These are phyloP conservation scores for Aspergillus heteromorphus DNA, from an alignment of 495 filamentous ascomycete species.

Conservation along the genomic window DNA sequence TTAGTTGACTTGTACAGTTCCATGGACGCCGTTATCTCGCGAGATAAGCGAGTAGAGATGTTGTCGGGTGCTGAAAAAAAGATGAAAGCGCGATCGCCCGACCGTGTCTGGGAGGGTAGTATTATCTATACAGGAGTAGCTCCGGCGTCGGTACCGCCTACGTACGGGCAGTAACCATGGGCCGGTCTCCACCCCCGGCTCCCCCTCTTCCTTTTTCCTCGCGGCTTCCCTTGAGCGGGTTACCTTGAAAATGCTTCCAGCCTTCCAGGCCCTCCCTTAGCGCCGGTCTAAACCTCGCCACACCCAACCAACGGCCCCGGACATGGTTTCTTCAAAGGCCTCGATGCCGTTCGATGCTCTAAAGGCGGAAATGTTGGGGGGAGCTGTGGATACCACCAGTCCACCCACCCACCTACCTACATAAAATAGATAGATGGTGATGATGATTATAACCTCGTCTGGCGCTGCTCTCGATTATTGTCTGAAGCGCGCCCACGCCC, in stretches of 20 bases:
- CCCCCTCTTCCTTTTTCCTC: background rate
- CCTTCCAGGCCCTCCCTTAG: conserved; percentile 11
- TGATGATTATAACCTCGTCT: background rate
- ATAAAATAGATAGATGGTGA: background rate
- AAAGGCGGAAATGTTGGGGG: conserved; percentile 1
- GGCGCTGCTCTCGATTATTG: background rate
- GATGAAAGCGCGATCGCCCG: background rate
- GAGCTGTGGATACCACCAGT: background rate
- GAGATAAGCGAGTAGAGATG: background rate
- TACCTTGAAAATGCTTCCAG: background rate
- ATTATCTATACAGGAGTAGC: background rate
- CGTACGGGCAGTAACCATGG: background rate
- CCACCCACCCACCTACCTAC: background rate
- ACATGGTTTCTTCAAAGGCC: background rate
- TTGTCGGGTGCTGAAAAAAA: background rate
- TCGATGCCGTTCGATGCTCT: background rate
- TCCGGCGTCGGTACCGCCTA: background rate
- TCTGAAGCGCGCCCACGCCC: background rate
- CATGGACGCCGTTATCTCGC: background rate
- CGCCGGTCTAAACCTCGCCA: conserved; percentile 1
- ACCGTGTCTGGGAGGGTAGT: background rate
- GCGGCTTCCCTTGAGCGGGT: conserved; percentile 4
- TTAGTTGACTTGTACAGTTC: background rate
- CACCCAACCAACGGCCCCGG: conserved; percentile 10
- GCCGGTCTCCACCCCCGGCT: background rate